Evolutionary conservation across 2,329 filamentous ascomycete genomes (phyloP).

Genomic region (Cladophialophora yegresii): DNA sequence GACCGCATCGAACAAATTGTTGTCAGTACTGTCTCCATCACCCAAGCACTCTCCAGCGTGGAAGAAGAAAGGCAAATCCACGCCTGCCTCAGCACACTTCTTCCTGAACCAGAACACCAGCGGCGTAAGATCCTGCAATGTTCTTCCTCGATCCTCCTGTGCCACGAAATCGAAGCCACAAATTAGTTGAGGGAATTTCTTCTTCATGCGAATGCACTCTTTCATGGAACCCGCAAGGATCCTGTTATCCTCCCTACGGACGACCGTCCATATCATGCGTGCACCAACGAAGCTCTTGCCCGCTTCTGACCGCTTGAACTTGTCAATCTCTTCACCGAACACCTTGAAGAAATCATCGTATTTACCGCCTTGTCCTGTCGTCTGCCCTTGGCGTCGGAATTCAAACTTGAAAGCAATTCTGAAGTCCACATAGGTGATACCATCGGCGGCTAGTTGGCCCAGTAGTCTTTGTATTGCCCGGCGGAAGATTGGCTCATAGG

Average conservation of each 20-base stretch:
- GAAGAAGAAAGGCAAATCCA: constrained; percentile 92
- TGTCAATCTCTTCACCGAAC: constrained; percentile 74
- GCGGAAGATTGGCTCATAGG: constrained; percentile 88
- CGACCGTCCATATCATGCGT: constrained; percentile 80
- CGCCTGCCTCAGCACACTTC: constrained; percentile 71
- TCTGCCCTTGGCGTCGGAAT: constrained; percentile 66
- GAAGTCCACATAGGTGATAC: constrained; percentile 81
- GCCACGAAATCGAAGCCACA: constrained; percentile 89
- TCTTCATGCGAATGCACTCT: constrained; percentile 78
- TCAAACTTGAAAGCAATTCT: constrained; percentile 72
- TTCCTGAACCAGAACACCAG: constrained; percentile 94
- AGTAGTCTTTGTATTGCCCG: constrained; percentile 72
- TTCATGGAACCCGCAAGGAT: constrained; percentile 79
- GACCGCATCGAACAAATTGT: constrained; percentile 86
- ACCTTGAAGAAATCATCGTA: constrained; percentile 70
- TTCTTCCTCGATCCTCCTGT: constrained; percentile 76
- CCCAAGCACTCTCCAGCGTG: constrained; percentile 88
- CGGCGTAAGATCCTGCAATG: constrained; percentile 74
- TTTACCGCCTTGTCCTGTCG: constrained; percentile 52
- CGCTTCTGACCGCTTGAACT: constrained; percentile 70
- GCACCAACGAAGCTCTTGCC: constrained; percentile 81
- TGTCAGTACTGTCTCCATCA: constrained; percentile 72
- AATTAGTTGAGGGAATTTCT: constrained; percentile 74
- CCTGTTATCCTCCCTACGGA: constrained; percentile 65
- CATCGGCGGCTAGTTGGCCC: constrained; percentile 71